Base-by-base conservation (phyloP, 2,329 filamentous ascomycete genomes). In the Nakataea oryzae region DNA sequence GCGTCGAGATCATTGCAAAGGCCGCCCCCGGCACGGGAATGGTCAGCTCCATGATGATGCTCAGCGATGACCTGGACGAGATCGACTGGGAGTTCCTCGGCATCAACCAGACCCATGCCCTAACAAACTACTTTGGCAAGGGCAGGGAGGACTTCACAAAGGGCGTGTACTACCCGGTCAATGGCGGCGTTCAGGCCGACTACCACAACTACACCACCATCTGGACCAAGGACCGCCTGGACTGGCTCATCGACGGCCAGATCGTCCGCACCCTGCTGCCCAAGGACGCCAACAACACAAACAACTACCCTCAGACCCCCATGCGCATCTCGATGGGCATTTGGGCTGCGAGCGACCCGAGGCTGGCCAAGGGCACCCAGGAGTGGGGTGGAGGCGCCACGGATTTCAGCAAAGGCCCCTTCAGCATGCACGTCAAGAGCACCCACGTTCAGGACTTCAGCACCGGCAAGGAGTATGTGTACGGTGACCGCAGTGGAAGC, bases 11-110 rank as follows among this genome's bases (percentile, higher is more conserved):
- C 63, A 80, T 84, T 67, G 83, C 96, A 78, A 90, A 91, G 76
- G 89, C 89, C 4, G 86, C 92, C 0, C 76, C 79, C 1, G 92
- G 92, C 24, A 77, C 76, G 9, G 92, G 92, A 60, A 87, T 96
- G 65, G 84, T 96, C 68, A 91, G 87, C 69, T 86, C 89, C 65
- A 87, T 96, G 70, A 93, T 96, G 71, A 81, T 93, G 73, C 81
- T 95, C 66, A 93, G 89, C 60, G 88, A 95, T 67, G 87, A 92
- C 68, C 81, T 93, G 17, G 92, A 96, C 72, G 91, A 96, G 75
- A 86, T 96, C 54, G 92, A 96, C 71, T 93, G 90, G 84, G 90
- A 95, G 71, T 89, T 90, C 70, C 81, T 91, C 63, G 90, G 90
- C 57, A 81, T 81, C 62, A 87, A 90, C 70, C 74, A 77, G 62